These are phyloP conservation scores for Huiozyma naganishii DNA, from an alignment of 805 yeast genomes.

Conservation along the genomic window DNA sequence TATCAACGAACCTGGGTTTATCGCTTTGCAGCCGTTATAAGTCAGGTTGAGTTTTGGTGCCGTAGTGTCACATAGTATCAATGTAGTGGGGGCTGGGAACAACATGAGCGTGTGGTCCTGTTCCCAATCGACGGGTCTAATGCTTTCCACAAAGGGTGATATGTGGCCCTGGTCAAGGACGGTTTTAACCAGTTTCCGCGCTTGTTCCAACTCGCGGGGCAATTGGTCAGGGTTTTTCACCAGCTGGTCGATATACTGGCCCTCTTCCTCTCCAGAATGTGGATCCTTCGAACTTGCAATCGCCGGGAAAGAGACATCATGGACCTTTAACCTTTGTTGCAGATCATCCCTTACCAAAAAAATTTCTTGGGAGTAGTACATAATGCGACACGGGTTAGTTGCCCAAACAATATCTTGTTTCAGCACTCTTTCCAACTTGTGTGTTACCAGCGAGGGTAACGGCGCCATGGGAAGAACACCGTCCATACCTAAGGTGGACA, in stretches of 20 bases:
- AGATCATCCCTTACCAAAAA: slow-evolving; percentile 64
- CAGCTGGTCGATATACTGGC: slow-evolving; percentile 17
- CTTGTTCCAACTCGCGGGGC: slow-evolving; percentile 42
- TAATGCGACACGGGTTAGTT: slow-evolving; percentile 71
- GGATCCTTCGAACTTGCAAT: slow-evolving; percentile 6
- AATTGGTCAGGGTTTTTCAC: slow-evolving; percentile 27
- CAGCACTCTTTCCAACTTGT: slow-evolving; percentile 49
- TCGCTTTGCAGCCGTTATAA: slow-evolving; percentile 71
- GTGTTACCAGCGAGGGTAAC: slow-evolving; percentile 63
- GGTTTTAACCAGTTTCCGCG: slow-evolving; percentile 67
- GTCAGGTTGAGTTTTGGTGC: slow-evolving; percentile 64
- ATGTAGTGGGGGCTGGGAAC: slow-evolving; percentile 65
- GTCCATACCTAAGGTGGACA: slow-evolving; percentile 50
- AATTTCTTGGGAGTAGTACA: slow-evolving; percentile 77
- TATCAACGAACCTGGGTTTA: slow-evolving; percentile 57
- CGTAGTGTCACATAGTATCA: slow-evolving; percentile 58
- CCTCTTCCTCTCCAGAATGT: neutral
- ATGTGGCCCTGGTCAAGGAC: slow-evolving; percentile 78
- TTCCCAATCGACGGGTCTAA: slow-evolving; percentile 59
- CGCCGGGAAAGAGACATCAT: slow-evolving; percentile 47
- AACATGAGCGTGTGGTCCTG: slow-evolving; percentile 59
- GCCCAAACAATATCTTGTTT: slow-evolving; percentile 42
- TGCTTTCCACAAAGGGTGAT: slow-evolving; percentile 59
- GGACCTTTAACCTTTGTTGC: slow-evolving; percentile 58
- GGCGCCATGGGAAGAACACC: slow-evolving; percentile 61